Percentiles rank a stretch among this genome's conserved stretches.
phyloP scores from a whole-genome alignment of 495 filamentous ascomycete genomes.

The Staphylotrichum tortipilum region DNA sequence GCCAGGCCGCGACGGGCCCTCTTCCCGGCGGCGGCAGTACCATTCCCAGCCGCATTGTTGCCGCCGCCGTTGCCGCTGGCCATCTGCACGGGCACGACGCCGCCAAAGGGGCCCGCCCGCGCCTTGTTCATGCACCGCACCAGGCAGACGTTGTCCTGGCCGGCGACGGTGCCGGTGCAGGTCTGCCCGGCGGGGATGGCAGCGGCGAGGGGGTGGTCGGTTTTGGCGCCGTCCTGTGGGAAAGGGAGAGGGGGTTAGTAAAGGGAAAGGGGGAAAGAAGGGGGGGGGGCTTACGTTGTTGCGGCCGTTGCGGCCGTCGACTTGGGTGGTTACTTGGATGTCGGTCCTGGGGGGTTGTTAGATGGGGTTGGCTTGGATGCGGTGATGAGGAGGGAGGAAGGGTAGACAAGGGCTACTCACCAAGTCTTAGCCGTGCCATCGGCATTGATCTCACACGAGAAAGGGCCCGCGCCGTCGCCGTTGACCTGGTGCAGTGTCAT shows the following conservation, averaged over 20 bases:
- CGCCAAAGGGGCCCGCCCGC: conserved; percentile 45
- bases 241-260: background rate
- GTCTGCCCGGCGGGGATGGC: conserved; percentile 38
- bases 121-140: conserved; percentile 45
- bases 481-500: conserved; percentile 50
- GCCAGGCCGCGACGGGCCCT: conserved; percentile 2
- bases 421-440: conserved; percentile 39
- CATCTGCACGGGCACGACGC: conserved; percentile 47
- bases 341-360: conserved; percentile 13
- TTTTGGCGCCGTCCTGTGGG: conserved; percentile 22
- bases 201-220: conserved; percentile 37
- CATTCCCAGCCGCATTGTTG: background rate
- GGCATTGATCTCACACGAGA: conserved; percentile 42
- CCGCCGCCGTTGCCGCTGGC: background rate
- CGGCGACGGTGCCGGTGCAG: conserved; percentile 46
- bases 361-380: too few relatives aligned
- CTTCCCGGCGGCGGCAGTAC: background rate
- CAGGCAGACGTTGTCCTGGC: conserved; percentile 43
- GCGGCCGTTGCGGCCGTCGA: conserved; percentile 28
- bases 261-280: background rate
- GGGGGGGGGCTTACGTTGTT: conserved; percentile 20
- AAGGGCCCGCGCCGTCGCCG: conserved; percentile 40
- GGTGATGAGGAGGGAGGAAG: too few relatives aligned
- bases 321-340: conserved; percentile 31
- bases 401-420: background rate